phyloP scores from a whole-genome alignment of 1,139 yeast genomes.

The Hansenula sp. region DNA sequence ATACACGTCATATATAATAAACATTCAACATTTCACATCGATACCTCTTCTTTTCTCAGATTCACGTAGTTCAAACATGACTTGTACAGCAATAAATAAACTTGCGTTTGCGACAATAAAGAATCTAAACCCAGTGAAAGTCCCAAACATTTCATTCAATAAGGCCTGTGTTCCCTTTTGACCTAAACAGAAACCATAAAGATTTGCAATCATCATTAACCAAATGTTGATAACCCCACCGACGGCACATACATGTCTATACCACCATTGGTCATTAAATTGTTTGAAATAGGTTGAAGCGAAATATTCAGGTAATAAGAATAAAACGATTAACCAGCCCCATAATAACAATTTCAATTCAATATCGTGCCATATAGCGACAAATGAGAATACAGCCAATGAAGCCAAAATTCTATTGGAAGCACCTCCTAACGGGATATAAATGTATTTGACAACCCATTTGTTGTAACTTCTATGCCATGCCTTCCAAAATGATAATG shows the following conservation, averaged over 20 bases:
- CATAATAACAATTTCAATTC: constrained; percentile 80
- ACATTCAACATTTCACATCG: constrained; percentile 63
- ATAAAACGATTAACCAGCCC: constrained; percentile 94
- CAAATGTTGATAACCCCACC: constrained; percentile 91
- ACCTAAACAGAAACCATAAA: constrained; percentile 93
- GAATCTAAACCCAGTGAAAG: constrained; percentile 63
- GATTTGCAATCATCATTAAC: constrained; percentile 98
- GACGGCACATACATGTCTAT: constrained; percentile 72
- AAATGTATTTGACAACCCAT: constrained; percentile 82
- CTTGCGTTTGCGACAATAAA: constrained; percentile 61
- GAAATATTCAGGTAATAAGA: constrained; percentile 80
- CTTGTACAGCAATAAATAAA: constrained; percentile 81
- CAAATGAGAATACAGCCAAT: constrained; percentile 89
- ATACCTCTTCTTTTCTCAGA: constrained; percentile 81
- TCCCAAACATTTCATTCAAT: constrained; percentile 66
- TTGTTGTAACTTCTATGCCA: constrained; percentile 96
- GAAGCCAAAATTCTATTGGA: constrained; percentile 66
- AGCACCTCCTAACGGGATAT: constrained; percentile 87
- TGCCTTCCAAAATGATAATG: constrained; percentile 95
- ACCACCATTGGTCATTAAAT: constrained; percentile 58
- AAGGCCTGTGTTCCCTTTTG: constrained; percentile 74
- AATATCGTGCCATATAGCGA: constrained; percentile 98
- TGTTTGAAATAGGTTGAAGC: constrained; percentile 45
- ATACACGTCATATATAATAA: neutral
- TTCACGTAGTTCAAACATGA: constrained; percentile 92